Evolutionary conservation across 139 green algal species (phyloP).

Genomic region (Desmodesmus armatus): DNA sequence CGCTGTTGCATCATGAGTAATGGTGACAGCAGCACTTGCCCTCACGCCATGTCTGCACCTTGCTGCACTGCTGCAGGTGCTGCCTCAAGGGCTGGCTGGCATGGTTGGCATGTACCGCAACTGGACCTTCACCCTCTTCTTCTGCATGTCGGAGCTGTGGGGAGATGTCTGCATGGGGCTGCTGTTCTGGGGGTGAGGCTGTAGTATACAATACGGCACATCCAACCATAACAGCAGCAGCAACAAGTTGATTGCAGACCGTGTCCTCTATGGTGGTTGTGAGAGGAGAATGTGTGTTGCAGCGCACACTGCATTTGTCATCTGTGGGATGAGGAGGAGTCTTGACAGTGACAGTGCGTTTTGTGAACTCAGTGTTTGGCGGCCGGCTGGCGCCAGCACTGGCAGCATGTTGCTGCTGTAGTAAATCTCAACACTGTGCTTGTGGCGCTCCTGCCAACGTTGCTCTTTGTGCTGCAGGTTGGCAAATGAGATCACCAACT

Average conservation of each 20-base stretch:
- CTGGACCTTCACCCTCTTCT: slow-evolving; percentile 98
- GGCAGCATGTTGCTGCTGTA: not conserved
- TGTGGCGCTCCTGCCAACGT: slow-evolving; percentile 73
- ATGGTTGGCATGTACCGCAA: slow-evolving; percentile 89
- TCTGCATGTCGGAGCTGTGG: slow-evolving; percentile 91
- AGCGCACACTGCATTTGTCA: no score
- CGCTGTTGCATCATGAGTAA: no score
- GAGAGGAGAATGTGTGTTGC: no score
- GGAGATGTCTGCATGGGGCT: slow-evolving; percentile 86
- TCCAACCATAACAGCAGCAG: no score
- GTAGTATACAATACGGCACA: slow-evolving; percentile 56
- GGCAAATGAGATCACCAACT: slow-evolving; percentile 94
- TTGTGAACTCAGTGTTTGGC: no score
- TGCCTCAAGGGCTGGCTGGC: slow-evolving; percentile 72
- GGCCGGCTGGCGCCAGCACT: not conserved
- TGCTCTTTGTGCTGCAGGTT: no score
- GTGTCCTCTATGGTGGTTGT: no score
- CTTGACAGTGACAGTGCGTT: not conserved
- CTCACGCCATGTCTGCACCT: no score
- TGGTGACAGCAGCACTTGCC: no score
- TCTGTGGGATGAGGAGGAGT: no score
- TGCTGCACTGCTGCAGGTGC: slow-evolving; percentile 38
- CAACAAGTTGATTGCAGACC: no score
- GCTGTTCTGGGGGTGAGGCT: slow-evolving; percentile 89
- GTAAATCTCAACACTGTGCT: slow-evolving; percentile 50